These are phyloP conservation scores for Melanogaster broomeanus DNA, from an alignment of 768 basidiomycete genomes.

Conservation along the genomic window DNA sequence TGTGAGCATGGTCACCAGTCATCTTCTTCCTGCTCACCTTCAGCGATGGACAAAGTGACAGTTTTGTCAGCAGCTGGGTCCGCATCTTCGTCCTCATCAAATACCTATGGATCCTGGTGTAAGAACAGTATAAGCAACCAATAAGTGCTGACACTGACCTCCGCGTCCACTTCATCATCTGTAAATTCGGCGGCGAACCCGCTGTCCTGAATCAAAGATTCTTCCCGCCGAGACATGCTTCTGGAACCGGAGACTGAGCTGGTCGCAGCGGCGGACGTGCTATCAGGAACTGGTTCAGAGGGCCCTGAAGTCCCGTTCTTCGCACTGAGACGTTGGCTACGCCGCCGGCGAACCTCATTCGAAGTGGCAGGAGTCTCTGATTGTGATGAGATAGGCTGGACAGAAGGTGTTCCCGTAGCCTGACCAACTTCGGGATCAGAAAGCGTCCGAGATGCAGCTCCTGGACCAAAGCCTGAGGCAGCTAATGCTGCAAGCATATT, in stretches of 20 bases:
- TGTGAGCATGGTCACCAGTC: slow-evolving; percentile 6
- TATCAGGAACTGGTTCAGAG: slow-evolving; percentile 11
- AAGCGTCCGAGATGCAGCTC: slow-evolving; percentile 41
- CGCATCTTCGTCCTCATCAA: slow-evolving; percentile 83
- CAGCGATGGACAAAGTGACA: slow-evolving; percentile 78
- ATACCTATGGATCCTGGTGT: slow-evolving; percentile 48
- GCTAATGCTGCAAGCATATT: slow-evolving; percentile 92
- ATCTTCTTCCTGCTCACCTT: slow-evolving; percentile 50
- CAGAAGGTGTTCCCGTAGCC: slow-evolving; percentile 25
- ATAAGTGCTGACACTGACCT: slow-evolving; percentile 36
- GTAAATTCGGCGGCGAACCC: slow-evolving; percentile 75
- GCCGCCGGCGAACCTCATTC: slow-evolving; percentile 57
- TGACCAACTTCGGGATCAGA: slow-evolving; percentile 35
- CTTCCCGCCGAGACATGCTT: slow-evolving; percentile 35
- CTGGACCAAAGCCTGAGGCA: slow-evolving; percentile 67
- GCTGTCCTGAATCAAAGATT: slow-evolving; percentile 58
- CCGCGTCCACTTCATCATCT: slow-evolving; percentile 85
- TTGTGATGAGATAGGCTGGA: slow-evolving; percentile 35
- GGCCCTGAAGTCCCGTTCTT: slow-evolving; percentile 45
- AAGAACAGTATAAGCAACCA: slow-evolving; percentile 3
- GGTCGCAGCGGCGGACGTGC: slow-evolving; percentile 19
- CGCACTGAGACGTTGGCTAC: slow-evolving; percentile 83
- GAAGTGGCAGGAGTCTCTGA: slow-evolving; percentile 37
- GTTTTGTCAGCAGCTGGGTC: slow-evolving; percentile 81
- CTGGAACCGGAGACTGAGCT: slow-evolving; percentile 31